Evolutionary conservation across 192 early-diverging fungal genomes (phyloP), one percentile per base, ranked within the genome.

Genomic region (Umbelopsis ramanniana): DNA sequence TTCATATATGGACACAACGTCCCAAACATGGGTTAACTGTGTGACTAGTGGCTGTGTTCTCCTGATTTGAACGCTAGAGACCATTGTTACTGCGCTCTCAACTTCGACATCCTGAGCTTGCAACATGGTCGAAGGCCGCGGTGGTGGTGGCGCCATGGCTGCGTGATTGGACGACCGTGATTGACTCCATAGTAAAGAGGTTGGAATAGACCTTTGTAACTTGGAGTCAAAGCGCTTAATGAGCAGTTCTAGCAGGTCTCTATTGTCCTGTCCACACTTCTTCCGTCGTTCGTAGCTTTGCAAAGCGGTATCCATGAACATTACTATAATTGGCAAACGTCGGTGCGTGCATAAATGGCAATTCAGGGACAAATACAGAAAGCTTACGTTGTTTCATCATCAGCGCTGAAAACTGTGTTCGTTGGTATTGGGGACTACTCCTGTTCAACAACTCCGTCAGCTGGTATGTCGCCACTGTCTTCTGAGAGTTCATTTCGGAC

Each of bases 281-380:
- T 6, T 21, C 0, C 17, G 48, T 19, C 48, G 23, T 17, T 35
- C 0, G 33, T 63, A 35, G 33, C 57, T 29, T 35, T n/a, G 26
- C 35, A 63, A 17, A 14, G 57, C 57, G 19, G 57, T 38, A 8
- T 63, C 57, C 33, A 63, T 63, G 19, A 29, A 63, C 14, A 63
- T 63, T 63, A 63, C 57, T 63, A 63, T 19, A 37, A 37, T 19
- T 4, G 57, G 57, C 37, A 63, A 63, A 35, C 26, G 33, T 63
- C 57, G 57, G 57, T 63, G 11, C 29, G 33, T 19, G 57, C 57
- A 63, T 63, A 63, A 38, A 63, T 37, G 57, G 57, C 17, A 63
- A 63, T 14, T 63, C 35, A 63, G 57, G 29, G 33, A 63, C 57
- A 19, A 33, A 63, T 63, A 37, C 33, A 63, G 57, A 63, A 63